Base-by-base conservation (phyloP, 2,329 filamentous ascomycete genomes). In the Pezicula carpinea region DNA sequence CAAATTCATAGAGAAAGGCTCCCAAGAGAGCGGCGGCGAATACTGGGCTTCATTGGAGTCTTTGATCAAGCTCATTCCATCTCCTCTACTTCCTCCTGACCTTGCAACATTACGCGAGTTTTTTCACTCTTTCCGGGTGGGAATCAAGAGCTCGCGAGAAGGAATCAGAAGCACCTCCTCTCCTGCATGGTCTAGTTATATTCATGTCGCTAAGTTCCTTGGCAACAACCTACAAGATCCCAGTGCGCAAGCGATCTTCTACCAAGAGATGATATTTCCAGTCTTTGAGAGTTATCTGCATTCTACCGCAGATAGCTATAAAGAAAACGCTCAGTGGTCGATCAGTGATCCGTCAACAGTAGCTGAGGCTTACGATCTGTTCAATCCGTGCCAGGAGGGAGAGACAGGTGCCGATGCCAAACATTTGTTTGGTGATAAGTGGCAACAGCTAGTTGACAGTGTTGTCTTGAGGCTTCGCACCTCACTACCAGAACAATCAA, bases 401-500 rank as follows among this genome's bases (percentile, higher is more conserved):
- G 66, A 71, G 2, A 62, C 68, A 2, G 67, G 69, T 10, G 48
- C 67, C 1, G 66, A 72, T 2, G 55, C 82, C 3, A 64, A 75
- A 0, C 56, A 69, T 3, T 69, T 77, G 1, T 69, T 87, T 0
- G 63, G 70, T 14, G 64, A 72, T 3, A 72, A 83, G 53, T 93
- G 88, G 87, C 64, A 71, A 2, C 70, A 70, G 2, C 66, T 89
- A n/a, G 77, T 80, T 0, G 69, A 77, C 1, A 64, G 73, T 0
- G 68, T 96, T n/a, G 71, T 83, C 21, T 72, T 80, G 26, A 75
- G 78, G 32, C 82, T 96, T 47, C 83, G 82, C 45, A 79, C 80
- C 5, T 95, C 89, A 0, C 75, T 88, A 5, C 89, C 91, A 1
- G 89, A 92, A 60, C 82, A 92, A 47, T 90, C 89, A 0, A 85